A percentile compares a stretch with the other conserved stretches of the same genome.
Evolutionary conservation across 1,284 basidiomycete species (phyloP).

Genomic region (Anthracocystis setariae): DNA sequence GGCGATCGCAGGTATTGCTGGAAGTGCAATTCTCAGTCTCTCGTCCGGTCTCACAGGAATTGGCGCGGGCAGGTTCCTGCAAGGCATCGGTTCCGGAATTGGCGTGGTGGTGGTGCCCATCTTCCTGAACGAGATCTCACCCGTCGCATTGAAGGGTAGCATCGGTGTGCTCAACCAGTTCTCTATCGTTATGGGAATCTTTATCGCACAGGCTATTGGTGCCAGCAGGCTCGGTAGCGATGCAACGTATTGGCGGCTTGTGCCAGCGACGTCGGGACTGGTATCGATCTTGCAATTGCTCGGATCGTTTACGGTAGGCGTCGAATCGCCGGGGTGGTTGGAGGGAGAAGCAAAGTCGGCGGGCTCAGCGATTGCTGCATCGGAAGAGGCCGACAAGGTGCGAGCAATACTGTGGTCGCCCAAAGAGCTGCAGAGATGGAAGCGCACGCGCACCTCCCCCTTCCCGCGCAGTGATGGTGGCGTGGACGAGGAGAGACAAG

Average conservation of each 20-base stretch:
- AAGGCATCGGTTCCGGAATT: slow-evolving; percentile 82
- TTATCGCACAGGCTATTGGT: slow-evolving; percentile 68
- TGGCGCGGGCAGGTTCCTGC: slow-evolving; percentile 71
- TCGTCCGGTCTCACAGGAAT: slow-evolving; percentile 15
- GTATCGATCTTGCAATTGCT: slow-evolving; percentile 67
- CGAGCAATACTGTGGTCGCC: slow-evolving; percentile 40
- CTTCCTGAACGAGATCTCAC: slow-evolving; percentile 83
- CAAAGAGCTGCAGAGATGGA: slow-evolving; percentile 37
- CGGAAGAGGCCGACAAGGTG: slow-evolving; percentile 26
- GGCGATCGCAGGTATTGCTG: slow-evolving; percentile 23
- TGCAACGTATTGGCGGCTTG: slow-evolving; percentile 64
- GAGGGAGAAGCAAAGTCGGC: slow-evolving; percentile 34
- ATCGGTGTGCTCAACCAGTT: slow-evolving; percentile 81
- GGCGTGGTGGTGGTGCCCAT: slow-evolving; percentile 87
- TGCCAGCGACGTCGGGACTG: slow-evolving; percentile 63
- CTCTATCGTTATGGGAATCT: slow-evolving; percentile 63
- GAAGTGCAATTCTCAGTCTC: slow-evolving; percentile 27
- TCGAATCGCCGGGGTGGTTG: slow-evolving; percentile 60
- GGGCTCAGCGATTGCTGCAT: slow-evolving; percentile 1
- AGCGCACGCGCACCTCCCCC: slow-evolving; percentile 8
- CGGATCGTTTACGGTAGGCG: slow-evolving; percentile 48
- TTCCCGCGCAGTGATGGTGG: neutral
- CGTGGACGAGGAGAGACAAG: slow-evolving; percentile 34
- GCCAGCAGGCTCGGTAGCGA: slow-evolving; percentile 60
- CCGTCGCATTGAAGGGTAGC: slow-evolving; percentile 77